Evolutionary conservation across 768 basidiomycete genomes (phyloP), one percentile per base, ranked within the genome.

Genomic region (Hygrophoropsis aurantiaca): DNA sequence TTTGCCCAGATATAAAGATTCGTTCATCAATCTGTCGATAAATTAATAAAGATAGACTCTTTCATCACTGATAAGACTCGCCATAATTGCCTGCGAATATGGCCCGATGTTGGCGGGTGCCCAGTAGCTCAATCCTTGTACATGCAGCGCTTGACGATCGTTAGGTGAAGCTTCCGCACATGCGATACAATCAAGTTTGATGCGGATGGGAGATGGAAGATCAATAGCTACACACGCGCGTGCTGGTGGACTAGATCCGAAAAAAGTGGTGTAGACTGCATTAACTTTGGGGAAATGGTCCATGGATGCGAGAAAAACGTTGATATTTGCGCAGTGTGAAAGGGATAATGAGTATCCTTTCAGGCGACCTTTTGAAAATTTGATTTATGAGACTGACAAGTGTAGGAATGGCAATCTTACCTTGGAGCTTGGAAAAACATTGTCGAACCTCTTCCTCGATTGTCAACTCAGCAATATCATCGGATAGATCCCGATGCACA

Each of bases 101-200:
- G 97, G 97, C 0, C 97, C 97, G 45, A 99, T 98, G 63, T 98
- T 99, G 9, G 97, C 97, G 11, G 97, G 94, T 21, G 94, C 97
- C 97, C 97, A 99, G 60, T 98, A 97, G 65, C 95, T 97, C 52
- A 97, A 60, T 8, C 94, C 79, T 66, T 98, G 97, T 2, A 99
- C 97, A 60, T 99, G 97, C 37, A 98, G 73, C 0, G 90, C 85
- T 46, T 80, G 80, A 36, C 94, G 72, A 11, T 23, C 10, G 27
- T 30, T 6, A 30, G 27, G 27, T 30, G 27, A 6, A 30, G 13
- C 20, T 19, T 40, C 49, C 44, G 23, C 39, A 11, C 4, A 68
- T n/a, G 91, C 91, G n/a, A 89, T 67, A 52, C 86, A 90, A 50
- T 97, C 94, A 19, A 99, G 63, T 44, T 75, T 71, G 23, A 94